Evolutionary conservation across 306 rosid genomes (phyloP).

Genomic region (barrel medic (Medicago truncatula)): DNA sequence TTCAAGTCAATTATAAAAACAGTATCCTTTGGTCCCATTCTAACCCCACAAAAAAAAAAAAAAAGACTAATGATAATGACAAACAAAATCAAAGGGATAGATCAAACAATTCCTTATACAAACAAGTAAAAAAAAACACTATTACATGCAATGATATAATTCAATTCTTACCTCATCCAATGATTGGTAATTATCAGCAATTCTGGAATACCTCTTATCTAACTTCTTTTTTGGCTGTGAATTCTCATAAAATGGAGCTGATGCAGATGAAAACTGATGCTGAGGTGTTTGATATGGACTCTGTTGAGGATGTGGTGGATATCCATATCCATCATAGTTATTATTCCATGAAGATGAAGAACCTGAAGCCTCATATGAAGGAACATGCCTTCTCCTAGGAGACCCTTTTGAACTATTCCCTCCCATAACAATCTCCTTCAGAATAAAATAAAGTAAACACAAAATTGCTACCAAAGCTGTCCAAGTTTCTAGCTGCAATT

Average conservation of each 20-base stretch:
- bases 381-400: constrained; percentile 42
- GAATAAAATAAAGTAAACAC: constrained; percentile 39
- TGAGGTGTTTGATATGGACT: constrained; percentile 51
- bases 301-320: constrained; percentile 50
- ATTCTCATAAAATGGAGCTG: constrained; percentile 52
- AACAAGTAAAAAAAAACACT: constrained; percentile 27
- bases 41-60: constrained; percentile 28
- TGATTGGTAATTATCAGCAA: constrained; percentile 80
- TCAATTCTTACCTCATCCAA: constrained; percentile 70
- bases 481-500: constrained; percentile 49
- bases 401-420: constrained; percentile 58
- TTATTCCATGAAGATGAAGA: constrained; percentile 56
- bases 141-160: constrained; percentile 37
- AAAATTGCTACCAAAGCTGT: constrained; percentile 44
- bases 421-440: constrained; percentile 62
- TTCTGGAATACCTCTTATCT: constrained; percentile 71
- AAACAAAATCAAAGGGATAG: constrained; percentile 9
- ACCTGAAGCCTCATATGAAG: constrained; percentile 42
- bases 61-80: constrained; percentile 39
- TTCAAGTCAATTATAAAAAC: constrained; percentile 32
- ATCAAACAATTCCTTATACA: constrained; percentile 26
- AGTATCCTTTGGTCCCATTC: constrained; percentile 3
- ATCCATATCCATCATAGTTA: constrained; percentile 28
- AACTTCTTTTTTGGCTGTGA: constrained; percentile 53
- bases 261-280: constrained; percentile 45